phyloP scores from a whole-genome alignment of 805 yeast genomes.

The Jamesozyma lodderae region DNA sequence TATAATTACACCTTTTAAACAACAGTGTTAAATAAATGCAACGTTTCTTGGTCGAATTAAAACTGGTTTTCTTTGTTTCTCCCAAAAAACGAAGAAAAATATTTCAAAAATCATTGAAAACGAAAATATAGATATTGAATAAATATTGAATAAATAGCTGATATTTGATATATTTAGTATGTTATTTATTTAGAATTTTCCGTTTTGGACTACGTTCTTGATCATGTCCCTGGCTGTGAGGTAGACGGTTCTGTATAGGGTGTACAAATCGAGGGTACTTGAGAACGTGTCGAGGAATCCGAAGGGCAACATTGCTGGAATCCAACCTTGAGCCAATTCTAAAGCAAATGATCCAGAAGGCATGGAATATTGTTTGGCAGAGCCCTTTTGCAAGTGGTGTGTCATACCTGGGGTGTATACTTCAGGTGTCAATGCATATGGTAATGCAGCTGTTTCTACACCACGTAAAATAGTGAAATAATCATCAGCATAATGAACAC shows the following conservation, averaged over 20 bases:
- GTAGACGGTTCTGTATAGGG: conserved; percentile 59
- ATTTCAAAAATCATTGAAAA: too few relatives aligned
- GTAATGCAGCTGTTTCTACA: conserved; percentile 61
- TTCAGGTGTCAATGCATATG: conserved; percentile 55
- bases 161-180: too few relatives aligned
- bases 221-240: conserved; percentile 76
- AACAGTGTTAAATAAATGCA: too few relatives aligned
- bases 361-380: conserved; percentile 79
- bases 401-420: conserved; percentile 81
- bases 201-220: conserved; percentile 47
- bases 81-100: too few relatives aligned
- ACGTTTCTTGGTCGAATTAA: too few relatives aligned
- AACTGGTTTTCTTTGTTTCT: too few relatives aligned
- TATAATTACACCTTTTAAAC: too few relatives aligned
- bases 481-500: conserved; percentile 95
- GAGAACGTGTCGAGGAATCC: conserved; percentile 75
- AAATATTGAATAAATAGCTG: too few relatives aligned
- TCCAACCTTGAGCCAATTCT: conserved; percentile 98
- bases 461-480: conserved; percentile 88
- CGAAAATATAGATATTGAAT: too few relatives aligned
- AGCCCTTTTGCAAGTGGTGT: conserved; percentile 69
- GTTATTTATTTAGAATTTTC: conserved; percentile 66
- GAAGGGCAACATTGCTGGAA: conserved; percentile 95
- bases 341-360: conserved; percentile 75
- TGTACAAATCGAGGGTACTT: conserved; percentile 70